phyloP scores from a whole-genome alignment of 352 stramenopile genomes.

The Globisporangium rhizosaccharum region DNA sequence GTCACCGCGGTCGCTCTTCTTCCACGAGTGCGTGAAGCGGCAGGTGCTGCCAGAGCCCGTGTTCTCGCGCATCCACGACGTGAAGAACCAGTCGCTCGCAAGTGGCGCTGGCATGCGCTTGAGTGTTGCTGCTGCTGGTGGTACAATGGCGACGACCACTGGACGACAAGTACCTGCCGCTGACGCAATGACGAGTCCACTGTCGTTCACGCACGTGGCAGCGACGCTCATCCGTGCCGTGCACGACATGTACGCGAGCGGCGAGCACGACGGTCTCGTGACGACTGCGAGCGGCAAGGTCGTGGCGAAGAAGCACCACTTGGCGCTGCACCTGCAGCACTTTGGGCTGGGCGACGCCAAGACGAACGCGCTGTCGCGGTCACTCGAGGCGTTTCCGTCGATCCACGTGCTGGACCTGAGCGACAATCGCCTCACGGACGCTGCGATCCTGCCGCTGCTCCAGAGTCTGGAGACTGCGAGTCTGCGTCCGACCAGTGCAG shows the following conservation, averaged over 20 bases:
- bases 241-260: slow-evolving; percentile 18
- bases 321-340: slow-evolving; percentile 56
- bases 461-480: slow-evolving; percentile 30
- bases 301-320: slow-evolving; percentile 34
- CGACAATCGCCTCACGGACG: slow-evolving; percentile 64
- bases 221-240: slow-evolving; percentile 32
- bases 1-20: slow-evolving; percentile 64
- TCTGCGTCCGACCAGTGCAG: not conserved
- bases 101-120: too few species aligned
- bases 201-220: slow-evolving; percentile 32
- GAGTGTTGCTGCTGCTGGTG: too few species aligned
- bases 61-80: slow-evolving; percentile 63
- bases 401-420: slow-evolving; percentile 65
- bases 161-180: too few species aligned
- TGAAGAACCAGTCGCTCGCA: not conserved
- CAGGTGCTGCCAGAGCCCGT: slow-evolving; percentile 60
- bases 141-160: too few species aligned
- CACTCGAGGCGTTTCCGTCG: slow-evolving; percentile 46
- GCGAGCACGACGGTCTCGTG: slow-evolving; percentile 24
- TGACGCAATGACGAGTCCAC: slow-evolving; percentile 1
- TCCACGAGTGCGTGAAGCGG: slow-evolving; percentile 52
- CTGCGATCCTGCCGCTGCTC: slow-evolving; percentile 53
- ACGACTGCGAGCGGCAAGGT: slow-evolving; percentile 17
- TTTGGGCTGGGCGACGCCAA: slow-evolving; percentile 69
- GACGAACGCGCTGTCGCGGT: slow-evolving; percentile 45